Evolutionary conservation across 768 basidiomycete genomes (phyloP).

Genomic region (Clavaria fumosa): DNA sequence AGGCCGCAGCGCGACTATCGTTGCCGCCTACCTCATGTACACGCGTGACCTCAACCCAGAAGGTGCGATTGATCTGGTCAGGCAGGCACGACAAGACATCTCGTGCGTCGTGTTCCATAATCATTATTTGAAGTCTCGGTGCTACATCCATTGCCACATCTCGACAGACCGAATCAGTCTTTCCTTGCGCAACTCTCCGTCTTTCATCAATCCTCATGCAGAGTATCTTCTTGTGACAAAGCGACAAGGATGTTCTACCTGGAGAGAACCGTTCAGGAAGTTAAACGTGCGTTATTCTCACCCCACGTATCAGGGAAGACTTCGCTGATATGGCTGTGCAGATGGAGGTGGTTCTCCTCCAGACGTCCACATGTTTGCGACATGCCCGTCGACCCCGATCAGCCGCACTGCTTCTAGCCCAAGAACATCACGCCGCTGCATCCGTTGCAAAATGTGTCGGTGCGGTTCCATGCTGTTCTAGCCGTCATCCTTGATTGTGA

Average conservation of each 20-base stretch:
- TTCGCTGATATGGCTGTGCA: conserved; percentile 15
- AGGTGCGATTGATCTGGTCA: conserved; percentile 55
- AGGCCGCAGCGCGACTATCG: conserved; percentile 78
- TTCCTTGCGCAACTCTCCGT: conserved; percentile 72
- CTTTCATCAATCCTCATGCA: conserved; percentile 58
- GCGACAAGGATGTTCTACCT: conserved; percentile 71
- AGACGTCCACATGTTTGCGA: conserved; percentile 62
- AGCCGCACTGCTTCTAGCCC: conserved; percentile 47
- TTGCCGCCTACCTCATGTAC: conserved; percentile 83
- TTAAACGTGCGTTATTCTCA: conserved; percentile 48
- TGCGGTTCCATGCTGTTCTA: conserved; percentile 14
- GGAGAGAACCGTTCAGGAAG: conserved; percentile 54
- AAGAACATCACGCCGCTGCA: conserved; percentile 34
- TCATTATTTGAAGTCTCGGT: no score
- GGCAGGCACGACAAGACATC: conserved; percentile 45
- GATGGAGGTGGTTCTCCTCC: conserved; percentile 61
- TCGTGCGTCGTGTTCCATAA: conserved; percentile 38
- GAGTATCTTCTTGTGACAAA: conserved; percentile 52
- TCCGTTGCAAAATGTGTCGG: conserved; percentile 91
- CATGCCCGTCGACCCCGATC: conserved; percentile 48
- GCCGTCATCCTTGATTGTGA: no score
- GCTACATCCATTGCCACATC: conserved; percentile 1
- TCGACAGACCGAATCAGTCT: conserved; percentile 67
- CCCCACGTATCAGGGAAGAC: not conserved
- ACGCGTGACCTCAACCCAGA: conserved; percentile 38